These are phyloP conservation scores for Ogataea angusta DNA, from an alignment of 805 yeast species.

Conservation along the genomic window DNA sequence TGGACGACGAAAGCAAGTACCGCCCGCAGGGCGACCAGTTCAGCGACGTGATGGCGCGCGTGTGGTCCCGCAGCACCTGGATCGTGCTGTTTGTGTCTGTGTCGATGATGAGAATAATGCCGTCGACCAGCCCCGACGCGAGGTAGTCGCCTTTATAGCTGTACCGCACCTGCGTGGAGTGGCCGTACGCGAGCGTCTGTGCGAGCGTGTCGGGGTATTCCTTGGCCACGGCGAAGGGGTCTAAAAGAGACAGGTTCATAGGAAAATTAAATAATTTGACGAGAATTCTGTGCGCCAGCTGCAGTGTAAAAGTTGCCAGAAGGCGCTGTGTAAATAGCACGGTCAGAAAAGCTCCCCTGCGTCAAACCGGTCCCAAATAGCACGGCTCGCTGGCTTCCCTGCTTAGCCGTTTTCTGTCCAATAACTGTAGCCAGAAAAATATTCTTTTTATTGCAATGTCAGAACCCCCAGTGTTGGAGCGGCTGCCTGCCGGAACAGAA, in stretches of 20 bases:
- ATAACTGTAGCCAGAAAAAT: neutral
- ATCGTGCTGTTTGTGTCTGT: slow-evolving; percentile 63
- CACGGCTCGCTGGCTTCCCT: too few species aligned
- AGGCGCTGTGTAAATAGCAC: neutral
- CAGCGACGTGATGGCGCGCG: slow-evolving; percentile 66
- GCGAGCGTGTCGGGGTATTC: slow-evolving; percentile 88
- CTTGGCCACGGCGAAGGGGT: slow-evolving; percentile 87
- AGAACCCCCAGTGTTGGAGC: slow-evolving; percentile 17
- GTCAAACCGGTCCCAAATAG: too few species aligned
- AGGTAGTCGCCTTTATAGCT: slow-evolving; percentile 78
- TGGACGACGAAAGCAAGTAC: slow-evolving; percentile 63
- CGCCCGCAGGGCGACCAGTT: slow-evolving; percentile 75
- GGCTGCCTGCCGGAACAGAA: slow-evolving; percentile 41
- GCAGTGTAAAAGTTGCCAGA: neutral
- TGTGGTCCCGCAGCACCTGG: slow-evolving; percentile 59
- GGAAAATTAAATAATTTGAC: neutral
- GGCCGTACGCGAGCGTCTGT: slow-evolving; percentile 63
- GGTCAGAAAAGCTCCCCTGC: neutral
- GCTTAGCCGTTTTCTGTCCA: too few species aligned
- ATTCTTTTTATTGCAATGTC: slow-evolving; percentile 5
- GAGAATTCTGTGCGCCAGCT: neutral
- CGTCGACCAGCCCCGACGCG: slow-evolving; percentile 76
- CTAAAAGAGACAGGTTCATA: slow-evolving; percentile 81
- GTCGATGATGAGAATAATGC: slow-evolving; percentile 71
- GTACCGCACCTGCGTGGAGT: slow-evolving; percentile 65